A percentile compares a stretch with the other conserved stretches of the same genome.
Evolutionary conservation across 2,329 filamentous ascomycete genomes (phyloP).

Genomic region (Penicillium sp.): DNA sequence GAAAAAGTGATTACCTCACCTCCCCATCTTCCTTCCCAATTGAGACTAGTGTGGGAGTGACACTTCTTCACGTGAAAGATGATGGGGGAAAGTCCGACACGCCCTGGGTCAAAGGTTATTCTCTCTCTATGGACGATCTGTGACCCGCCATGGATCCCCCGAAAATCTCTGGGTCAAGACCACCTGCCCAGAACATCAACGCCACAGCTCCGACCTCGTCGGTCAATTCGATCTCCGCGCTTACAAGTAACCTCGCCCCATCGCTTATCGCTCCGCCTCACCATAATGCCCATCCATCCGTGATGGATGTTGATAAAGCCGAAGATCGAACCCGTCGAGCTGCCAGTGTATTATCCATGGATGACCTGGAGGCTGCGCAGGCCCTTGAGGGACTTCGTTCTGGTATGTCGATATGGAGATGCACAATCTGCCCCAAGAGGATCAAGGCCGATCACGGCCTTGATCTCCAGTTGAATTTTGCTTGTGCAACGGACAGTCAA

Average conservation of each 20-base stretch:
- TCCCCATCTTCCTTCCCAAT: conserved; percentile 1
- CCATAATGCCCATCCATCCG: conserved; percentile 29
- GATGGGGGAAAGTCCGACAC: conserved; percentile 6
- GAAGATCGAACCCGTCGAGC: conserved; percentile 44
- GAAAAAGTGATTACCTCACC: conserved; percentile 8
- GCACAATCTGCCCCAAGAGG: neutral
- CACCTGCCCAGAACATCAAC: conserved; percentile 1
- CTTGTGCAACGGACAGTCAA: neutral
- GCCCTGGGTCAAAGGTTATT: neutral
- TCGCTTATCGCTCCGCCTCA: conserved; percentile 11
- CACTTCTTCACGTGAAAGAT: conserved; percentile 14
- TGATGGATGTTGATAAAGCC: conserved; percentile 33
- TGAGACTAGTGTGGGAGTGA: neutral
- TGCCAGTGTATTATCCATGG: conserved; percentile 47
- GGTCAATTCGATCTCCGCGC: conserved; percentile 7
- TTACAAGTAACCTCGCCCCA: conserved; percentile 9
- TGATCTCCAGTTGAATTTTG: neutral
- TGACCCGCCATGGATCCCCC: conserved; percentile 14
- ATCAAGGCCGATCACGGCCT: neutral
- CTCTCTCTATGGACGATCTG: conserved; percentile 3
- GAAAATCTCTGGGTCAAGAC: conserved; percentile 5
- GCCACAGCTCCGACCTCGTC: conserved; percentile 14
- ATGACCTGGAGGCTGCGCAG: conserved; percentile 62
- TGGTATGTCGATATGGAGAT: conserved; percentile 49
- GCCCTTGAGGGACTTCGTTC: conserved; percentile 70